A percentile compares a stretch with the other conserved stretches of the same genome.
Evolutionary conservation across 192 early-diverging fungal genomes (phyloP).

Genomic region (Chytriomyces hyalinus): DNA sequence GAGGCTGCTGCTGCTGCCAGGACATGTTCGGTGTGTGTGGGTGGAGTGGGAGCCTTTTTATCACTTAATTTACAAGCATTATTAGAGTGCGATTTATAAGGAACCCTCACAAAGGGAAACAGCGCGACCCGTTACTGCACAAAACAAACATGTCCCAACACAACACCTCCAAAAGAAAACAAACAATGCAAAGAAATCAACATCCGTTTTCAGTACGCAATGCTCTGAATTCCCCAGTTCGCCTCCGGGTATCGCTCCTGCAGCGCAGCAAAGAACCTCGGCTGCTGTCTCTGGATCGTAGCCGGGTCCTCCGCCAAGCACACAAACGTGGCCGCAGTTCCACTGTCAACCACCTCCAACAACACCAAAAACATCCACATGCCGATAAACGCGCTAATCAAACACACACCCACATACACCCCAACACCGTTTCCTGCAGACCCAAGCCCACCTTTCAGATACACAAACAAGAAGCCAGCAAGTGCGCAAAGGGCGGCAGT

Average conservation of each 20-base stretch:
- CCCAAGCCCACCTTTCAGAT: constrained; percentile 21
- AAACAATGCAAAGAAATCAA: background rate
- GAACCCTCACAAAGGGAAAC: no score
- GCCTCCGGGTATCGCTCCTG: constrained; percentile 19
- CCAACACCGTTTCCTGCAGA: background rate
- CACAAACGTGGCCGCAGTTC: constrained; percentile 74
- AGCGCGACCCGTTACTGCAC: no score
- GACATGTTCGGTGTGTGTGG: no score
- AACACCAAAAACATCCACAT: constrained; percentile 80
- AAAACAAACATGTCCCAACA: no score
- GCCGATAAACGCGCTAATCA: constrained; percentile 76
- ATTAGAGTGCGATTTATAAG: no score
- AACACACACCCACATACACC: constrained; percentile 39
- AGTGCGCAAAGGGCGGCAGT: constrained; percentile 64
- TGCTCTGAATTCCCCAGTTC: constrained; percentile 25
- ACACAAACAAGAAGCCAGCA: constrained; percentile 57
- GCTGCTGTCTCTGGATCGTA: constrained; percentile 21
- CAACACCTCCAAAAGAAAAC: no score
- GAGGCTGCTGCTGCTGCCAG: no score
- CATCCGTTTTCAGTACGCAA: constrained; percentile 5
- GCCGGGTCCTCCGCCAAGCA: constrained; percentile 71
- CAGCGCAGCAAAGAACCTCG: constrained; percentile 7
- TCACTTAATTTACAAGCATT: no score
- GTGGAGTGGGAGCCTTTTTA: no score
- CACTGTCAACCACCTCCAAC: constrained; percentile 68